These are phyloP conservation scores for Proteromonas lacertae DNA, from an alignment of 352 stramenopile genomes.

Conservation along the genomic window DNA sequence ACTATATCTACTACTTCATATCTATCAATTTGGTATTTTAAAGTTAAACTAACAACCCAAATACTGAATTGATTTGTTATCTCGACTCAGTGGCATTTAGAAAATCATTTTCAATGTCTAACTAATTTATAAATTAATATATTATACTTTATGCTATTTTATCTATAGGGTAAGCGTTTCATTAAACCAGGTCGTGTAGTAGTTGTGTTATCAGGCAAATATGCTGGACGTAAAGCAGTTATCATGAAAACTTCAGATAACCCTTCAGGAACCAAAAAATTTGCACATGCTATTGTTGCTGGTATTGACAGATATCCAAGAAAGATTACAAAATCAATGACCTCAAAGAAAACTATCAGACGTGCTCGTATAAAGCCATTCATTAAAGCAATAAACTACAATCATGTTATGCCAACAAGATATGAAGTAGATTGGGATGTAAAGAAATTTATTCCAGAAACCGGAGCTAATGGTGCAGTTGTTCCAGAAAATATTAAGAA, in stretches of 20 bases:
- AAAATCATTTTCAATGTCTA: too few relatives aligned
- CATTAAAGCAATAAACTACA: conserved; percentile 97
- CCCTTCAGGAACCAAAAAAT: conserved; percentile 69
- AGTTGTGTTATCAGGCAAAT: conserved; percentile 84
- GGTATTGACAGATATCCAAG: conserved; percentile 70
- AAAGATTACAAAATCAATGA: conserved; percentile 85
- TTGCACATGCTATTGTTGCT: conserved; percentile 77
- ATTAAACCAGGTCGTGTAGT: conserved; percentile 96
- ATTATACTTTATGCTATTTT: background rate
- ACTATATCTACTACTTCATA: too few relatives aligned
- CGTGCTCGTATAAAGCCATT: conserved; percentile 91
- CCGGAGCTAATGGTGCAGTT: too few relatives aligned
- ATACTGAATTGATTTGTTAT: too few relatives aligned
- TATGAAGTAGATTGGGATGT: too few relatives aligned
- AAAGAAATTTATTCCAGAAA: too few relatives aligned
- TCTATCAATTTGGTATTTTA: too few relatives aligned
- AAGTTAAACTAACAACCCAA: too few relatives aligned
- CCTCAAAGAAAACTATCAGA: conserved; percentile 71
- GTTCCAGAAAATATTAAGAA: too few relatives aligned
- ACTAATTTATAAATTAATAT: too few relatives aligned
- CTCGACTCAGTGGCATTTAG: too few relatives aligned
- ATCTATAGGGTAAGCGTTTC: conserved; percentile 3
- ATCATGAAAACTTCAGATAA: conserved; percentile 94
- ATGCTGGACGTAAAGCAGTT: conserved; percentile 91
- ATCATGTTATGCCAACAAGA: conserved; percentile 95